Evolutionary conservation across 257 asterid genomes (phyloP).

Genomic region (Solanum appendiculatum): DNA sequence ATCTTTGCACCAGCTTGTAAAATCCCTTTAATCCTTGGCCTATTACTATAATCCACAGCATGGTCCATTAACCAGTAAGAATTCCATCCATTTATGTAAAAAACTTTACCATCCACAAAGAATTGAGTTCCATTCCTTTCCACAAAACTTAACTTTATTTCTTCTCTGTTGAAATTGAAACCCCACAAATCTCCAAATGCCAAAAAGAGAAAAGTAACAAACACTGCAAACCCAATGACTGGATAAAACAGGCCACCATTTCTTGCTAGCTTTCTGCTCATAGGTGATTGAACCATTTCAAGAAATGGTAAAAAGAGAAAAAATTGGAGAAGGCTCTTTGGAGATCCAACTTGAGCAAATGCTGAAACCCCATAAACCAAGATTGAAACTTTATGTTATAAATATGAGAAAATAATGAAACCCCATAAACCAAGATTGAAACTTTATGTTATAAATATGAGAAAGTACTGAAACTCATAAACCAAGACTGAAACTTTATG

Average conservation of each 20-base stretch:
- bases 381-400: slow-evolving; percentile 3
- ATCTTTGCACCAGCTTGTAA: slow-evolving; percentile 80
- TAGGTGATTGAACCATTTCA: slow-evolving; percentile 22
- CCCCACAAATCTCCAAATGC: slow-evolving; percentile 78
- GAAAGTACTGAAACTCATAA: neutral
- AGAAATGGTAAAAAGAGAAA: neutral
- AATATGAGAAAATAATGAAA: neutral
- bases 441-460: neutral
- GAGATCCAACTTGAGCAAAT: slow-evolving; percentile 9
- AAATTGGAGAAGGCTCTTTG: neutral
- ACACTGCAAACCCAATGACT: slow-evolving; percentile 68
- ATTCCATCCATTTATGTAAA: slow-evolving; percentile 93
- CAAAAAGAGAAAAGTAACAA: slow-evolving; percentile 60
- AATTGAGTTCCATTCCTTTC: slow-evolving; percentile 94
- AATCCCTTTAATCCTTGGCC: slow-evolving; percentile 50
- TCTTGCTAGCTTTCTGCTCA: slow-evolving; percentile 42
- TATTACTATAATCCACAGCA: slow-evolving; percentile 61
- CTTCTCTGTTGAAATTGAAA: slow-evolving; percentile 16
- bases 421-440: slow-evolving; percentile 1
- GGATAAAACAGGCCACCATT: slow-evolving; percentile 86
- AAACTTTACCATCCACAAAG: slow-evolving; percentile 70
- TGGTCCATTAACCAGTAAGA: slow-evolving; percentile 99
- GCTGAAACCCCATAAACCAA: neutral
- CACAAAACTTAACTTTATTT: slow-evolving; percentile 56
- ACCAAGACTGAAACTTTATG: slow-evolving; percentile 7